Evolutionary conservation across 768 basidiomycete species (phyloP).

Genomic region (Pisolithus marmoratus): DNA sequence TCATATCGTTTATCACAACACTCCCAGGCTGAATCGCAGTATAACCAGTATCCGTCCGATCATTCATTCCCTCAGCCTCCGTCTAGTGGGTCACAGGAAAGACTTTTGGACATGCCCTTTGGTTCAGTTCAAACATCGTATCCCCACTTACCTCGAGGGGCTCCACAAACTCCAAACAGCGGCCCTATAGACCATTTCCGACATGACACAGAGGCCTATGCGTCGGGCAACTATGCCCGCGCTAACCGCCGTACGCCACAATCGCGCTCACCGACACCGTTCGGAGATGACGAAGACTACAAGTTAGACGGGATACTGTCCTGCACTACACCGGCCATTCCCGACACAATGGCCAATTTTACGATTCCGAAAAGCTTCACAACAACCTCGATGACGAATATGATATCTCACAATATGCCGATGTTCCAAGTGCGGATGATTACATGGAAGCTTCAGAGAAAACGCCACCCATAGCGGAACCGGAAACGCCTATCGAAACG

Average conservation of each 20-base stretch:
- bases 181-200: constrained; percentile 49
- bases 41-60: constrained; percentile 22
- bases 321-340: constrained; percentile 48
- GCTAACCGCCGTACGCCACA: constrained; percentile 46
- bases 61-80: constrained; percentile 29
- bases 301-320: constrained; percentile 51
- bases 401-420: constrained; percentile 29
- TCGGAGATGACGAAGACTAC: constrained; percentile 69
- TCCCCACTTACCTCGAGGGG: constrained; percentile 8
- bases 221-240: constrained; percentile 54
- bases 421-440: constrained; percentile 16
- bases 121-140: constrained; percentile 9
- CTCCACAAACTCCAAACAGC: constrained; percentile 31
- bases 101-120: constrained; percentile 22
- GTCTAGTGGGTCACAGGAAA: constrained; percentile 29
- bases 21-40: constrained; percentile 22
- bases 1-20: constrained; percentile 4
- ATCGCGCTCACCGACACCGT: constrained; percentile 74
- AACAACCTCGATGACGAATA: constrained; percentile 15
- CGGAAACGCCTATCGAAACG: constrained; percentile 56
- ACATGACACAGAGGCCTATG: constrained; percentile 63
- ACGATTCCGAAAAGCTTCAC: constrained; percentile 21
- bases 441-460: constrained; percentile 18
- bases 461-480: constrained; percentile 29
- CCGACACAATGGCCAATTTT: constrained; percentile 10